phyloP scores from a whole-genome alignment of 176 grass and related monocot species.

The Oryza coarctata region DNA sequence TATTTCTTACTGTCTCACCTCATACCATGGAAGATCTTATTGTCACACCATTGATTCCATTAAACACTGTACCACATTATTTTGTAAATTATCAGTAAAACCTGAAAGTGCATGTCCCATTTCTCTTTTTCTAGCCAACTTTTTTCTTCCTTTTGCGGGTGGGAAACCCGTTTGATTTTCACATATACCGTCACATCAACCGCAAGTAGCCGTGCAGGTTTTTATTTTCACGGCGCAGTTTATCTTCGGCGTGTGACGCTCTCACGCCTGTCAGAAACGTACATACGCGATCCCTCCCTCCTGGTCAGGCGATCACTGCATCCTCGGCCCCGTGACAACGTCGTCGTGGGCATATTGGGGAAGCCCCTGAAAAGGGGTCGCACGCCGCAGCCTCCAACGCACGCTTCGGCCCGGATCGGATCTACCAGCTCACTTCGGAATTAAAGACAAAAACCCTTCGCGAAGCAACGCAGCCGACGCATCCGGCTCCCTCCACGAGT shows the following conservation, averaged over 20 bases:
- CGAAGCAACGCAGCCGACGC: conserved; percentile 56
- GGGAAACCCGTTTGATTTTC: neutral
- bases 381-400: conserved; percentile 31
- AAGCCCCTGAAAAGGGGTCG: conserved; percentile 16
- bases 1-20: too few relatives aligned
- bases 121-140: neutral
- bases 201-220: neutral
- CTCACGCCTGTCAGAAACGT: neutral
- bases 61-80: neutral
- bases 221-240: neutral
- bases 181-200: neutral
- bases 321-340: neutral
- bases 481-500: neutral
- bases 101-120: neutral
- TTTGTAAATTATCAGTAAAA: neutral
- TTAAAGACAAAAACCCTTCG: conserved; percentile 64
- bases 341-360: neutral
- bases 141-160: neutral
- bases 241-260: neutral
- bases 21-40: too few relatives aligned
- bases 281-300: neutral
- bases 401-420: conserved; percentile 51
- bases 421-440: conserved; percentile 41
- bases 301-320: neutral
- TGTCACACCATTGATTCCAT: too few relatives aligned